These are phyloP conservation scores for Dunaliella primolecta DNA, from an alignment of 139 green algal genomes.

Conservation along the genomic window DNA sequence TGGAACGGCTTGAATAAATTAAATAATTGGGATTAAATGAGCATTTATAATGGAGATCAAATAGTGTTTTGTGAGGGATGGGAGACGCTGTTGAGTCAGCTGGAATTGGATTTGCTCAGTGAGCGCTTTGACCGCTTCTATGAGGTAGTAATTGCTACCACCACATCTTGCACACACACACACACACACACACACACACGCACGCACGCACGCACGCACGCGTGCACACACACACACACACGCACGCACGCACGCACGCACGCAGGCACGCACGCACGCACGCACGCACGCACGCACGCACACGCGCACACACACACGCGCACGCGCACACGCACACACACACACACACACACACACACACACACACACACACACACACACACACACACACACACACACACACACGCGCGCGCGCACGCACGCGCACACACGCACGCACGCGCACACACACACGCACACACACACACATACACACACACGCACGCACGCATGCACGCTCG, in stretches of 20 bases:
- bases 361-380: too few species aligned
- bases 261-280: slow-evolving; percentile 14
- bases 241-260: slow-evolving; percentile 18
- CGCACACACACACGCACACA: too few species aligned
- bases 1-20: too few species aligned
- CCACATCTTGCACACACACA: too few species aligned
- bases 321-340: neutral
- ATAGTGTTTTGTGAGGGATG: too few species aligned
- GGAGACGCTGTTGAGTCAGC: too few species aligned
- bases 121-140: neutral
- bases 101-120: neutral
- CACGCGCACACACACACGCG: neutral
- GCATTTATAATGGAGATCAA: neutral
- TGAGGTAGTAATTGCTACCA: too few species aligned
- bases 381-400: too few species aligned
- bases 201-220: slow-evolving; percentile 24
- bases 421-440: too few species aligned
- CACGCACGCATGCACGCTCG: too few species aligned
- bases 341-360: neutral
- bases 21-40: neutral
- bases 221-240: slow-evolving; percentile 20
- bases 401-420: too few species aligned
- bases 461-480: too few species aligned
- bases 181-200: slow-evolving; percentile 20
- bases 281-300: slow-evolving; percentile 7